Evolutionary conservation across 345 rosid species (phyloP), one percentile per base, ranked within the genome.

Genomic region (Populus ilicifolia): DNA sequence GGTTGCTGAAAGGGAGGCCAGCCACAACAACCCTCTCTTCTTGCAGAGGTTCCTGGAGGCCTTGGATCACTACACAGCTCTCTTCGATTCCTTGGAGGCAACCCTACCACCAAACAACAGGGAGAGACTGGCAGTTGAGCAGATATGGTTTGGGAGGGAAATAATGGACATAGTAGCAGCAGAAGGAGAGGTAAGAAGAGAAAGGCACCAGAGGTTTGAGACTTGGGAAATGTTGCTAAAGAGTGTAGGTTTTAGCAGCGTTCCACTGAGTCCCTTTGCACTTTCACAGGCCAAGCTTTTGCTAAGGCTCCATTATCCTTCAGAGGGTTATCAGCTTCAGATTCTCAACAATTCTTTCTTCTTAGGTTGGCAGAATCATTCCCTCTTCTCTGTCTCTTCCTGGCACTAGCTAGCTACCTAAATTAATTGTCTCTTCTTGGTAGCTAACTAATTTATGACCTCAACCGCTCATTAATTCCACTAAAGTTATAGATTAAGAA

Each of bases 271-370:
- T 77, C 88, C 92, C 33, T 96, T 87, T 54, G 96, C 97, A 38
- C 77, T 89, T 13, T 91, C 99, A 14, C 99, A 96, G 83, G 99
- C 99, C 9, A 96, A 93, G 89, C 91, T 96, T 68, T 89, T 96
- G 18, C 80, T 96, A 29, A 86, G 97, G 79, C 97, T 96, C 67
- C 99, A 96, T 78, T 96, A 96, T 83, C 99, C 99, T 29, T 90
- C 93, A 2, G 99, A 93, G 79, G 99, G 99, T 77, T 96, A 90
- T 77, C 90, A 85, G 77, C 94, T 95, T 82, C 90, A 87, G 81
- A 83, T 88, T 77, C 87, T 82, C 71, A 88, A 85, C 82, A 70
- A 87, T 80, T 88, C 89, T 72, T 87, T 88, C 76, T 90, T 88
- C 83, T 86, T 96, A 23, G 96, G 97, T 41, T 96, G 99, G 99